A percentile compares a stretch with the other conserved stretches of the same genome.
phyloP scores from a whole-genome alignment of 345 rosid genomes.

The Eucalyptus regnans region DNA sequence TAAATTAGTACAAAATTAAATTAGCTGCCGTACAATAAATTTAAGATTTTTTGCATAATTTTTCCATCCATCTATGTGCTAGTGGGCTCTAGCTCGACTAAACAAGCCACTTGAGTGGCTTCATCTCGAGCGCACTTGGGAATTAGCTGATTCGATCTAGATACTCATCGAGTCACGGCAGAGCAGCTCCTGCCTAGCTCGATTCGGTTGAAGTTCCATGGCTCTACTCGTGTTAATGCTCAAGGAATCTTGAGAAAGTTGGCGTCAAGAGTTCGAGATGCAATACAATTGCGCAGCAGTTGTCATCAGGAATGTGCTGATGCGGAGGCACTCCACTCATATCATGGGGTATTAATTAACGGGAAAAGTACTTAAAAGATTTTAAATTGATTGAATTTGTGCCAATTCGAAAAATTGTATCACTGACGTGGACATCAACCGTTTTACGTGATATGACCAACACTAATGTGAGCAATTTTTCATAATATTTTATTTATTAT shows the following conservation, averaged over 20 bases:
- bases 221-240: neutral
- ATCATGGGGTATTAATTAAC: too few species aligned
- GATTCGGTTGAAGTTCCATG: neutral
- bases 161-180: neutral
- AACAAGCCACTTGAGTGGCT: neutral
- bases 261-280: neutral
- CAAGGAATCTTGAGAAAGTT: neutral
- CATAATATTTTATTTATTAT: too few species aligned
- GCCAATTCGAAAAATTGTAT: too few species aligned
- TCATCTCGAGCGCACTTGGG: neutral
- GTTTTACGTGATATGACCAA: accelerated
- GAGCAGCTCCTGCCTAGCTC: neutral
- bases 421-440: accelerated
- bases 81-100: neutral
- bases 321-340: too few species aligned
- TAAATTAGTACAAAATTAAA: neutral
- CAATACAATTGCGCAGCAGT: neutral
- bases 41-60: neutral
- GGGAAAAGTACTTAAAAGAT: too few species aligned
- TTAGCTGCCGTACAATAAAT: accelerated
- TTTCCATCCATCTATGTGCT: neutral
- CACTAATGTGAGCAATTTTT: accelerated
- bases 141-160: neutral
- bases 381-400: too few species aligned
- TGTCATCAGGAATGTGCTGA: neutral